Percentiles rank a stretch among this genome's conserved stretches.
Conservation (phyloP, 176 grass and related monocot species). For the Areca catechu region DNA sequence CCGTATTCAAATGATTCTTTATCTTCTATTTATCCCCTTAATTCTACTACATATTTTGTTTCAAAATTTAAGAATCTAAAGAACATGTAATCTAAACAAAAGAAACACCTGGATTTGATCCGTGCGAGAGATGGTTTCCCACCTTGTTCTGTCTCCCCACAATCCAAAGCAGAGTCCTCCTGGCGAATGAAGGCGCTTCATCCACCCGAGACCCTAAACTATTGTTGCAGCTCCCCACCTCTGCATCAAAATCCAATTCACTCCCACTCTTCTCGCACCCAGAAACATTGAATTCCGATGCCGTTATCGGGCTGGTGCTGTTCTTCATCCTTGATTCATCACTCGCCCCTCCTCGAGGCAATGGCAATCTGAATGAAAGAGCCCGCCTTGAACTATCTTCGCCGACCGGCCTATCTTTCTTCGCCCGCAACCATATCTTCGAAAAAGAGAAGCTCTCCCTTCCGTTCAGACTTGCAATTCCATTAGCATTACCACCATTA, state of each 20-base stretch:
- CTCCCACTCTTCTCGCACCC: conserved; percentile 34
- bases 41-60: background rate
- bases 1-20: too few species aligned
- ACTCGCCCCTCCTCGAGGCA: conserved; percentile 27
- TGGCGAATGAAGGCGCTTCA: conserved; percentile 8
- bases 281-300: conserved; percentile 22
- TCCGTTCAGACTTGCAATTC: conserved; percentile 7
- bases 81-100: background rate
- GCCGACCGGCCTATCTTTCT: conserved; percentile 27
- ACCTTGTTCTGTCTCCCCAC: conserved; percentile 17
- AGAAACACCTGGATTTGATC: background rate
- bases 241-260: conserved; percentile 67
- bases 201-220: background rate
- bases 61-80: background rate
- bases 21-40: background rate
- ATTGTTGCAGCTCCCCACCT: conserved; percentile 17
- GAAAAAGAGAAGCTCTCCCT: conserved; percentile 79
- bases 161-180: conserved; percentile 13
- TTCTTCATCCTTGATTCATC: background rate
- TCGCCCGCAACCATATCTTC: conserved; percentile 71
- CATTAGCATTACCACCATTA: background rate
- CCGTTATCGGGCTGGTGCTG: conserved; percentile 45
- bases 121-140: conserved; percentile 1
- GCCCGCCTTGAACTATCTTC: conserved; percentile 42
- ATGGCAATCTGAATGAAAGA: conserved; percentile 70